These are phyloP conservation scores for Coemansia biformis DNA, from an alignment of 192 early-diverging fungal species.

Conservation along the genomic window DNA sequence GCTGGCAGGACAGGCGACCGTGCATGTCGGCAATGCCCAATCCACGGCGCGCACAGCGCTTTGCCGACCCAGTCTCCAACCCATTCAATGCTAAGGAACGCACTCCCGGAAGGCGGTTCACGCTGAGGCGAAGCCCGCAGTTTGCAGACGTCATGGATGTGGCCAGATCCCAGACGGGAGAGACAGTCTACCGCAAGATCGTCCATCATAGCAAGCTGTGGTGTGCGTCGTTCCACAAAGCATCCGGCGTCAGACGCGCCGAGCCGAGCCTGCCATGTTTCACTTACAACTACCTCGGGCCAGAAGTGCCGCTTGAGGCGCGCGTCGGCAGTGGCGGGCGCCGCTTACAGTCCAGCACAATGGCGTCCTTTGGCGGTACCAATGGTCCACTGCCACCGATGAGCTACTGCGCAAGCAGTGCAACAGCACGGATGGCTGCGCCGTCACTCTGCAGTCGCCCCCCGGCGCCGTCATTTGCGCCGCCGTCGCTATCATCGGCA, in stretches of 20 bases:
- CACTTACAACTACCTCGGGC: no score
- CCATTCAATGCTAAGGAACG: not conserved
- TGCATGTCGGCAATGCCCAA: no score
- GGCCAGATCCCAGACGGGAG: constrained; percentile 12
- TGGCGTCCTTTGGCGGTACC: not conserved
- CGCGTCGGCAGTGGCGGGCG: no score
- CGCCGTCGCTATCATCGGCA: not conserved
- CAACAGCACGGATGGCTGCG: not conserved
- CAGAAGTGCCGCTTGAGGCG: no score
- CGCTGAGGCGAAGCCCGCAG: constrained; percentile 13
- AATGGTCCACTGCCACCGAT: not conserved
- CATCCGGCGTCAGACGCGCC: not conserved
- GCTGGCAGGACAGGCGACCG: no score
- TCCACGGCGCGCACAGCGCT: no score
- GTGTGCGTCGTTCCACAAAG: constrained; percentile 35
- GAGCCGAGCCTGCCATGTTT: not conserved
- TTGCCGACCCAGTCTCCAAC: no score
- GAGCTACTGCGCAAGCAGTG: no score
- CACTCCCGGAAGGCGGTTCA: constrained; percentile 2
- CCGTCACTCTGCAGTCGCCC: not conserved
- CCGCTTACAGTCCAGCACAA: not conserved
- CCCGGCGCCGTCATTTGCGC: not conserved
- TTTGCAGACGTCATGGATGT: constrained; percentile 24
- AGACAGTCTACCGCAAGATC: constrained; percentile 30
- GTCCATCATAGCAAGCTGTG: constrained; percentile 13